phyloP scores from a whole-genome alignment of 2,329 filamentous ascomycete genomes.

The Aspergillus ochraceus region DNA sequence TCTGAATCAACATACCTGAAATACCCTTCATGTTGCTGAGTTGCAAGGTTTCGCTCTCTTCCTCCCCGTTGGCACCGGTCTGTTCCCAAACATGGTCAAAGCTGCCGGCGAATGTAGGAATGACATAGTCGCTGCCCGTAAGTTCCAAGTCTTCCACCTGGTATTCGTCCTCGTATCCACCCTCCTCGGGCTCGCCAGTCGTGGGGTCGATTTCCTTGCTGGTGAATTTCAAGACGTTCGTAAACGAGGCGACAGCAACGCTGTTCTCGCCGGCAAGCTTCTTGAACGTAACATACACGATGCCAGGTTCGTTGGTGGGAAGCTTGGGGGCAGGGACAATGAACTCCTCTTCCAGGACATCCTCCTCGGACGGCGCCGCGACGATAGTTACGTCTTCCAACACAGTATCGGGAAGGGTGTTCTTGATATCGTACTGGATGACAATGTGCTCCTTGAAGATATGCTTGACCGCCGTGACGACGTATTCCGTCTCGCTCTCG shows the following conservation, averaged over 20 bases:
- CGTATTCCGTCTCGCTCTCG: conserved; percentile 96
- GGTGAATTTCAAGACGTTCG: conserved; percentile 93
- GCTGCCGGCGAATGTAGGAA: conserved; percentile 90
- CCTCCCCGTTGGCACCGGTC: conserved; percentile 81
- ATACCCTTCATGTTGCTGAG: conserved; percentile 88
- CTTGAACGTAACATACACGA: conserved; percentile 93
- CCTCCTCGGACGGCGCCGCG: conserved; percentile 76
- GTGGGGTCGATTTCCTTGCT: conserved; percentile 97
- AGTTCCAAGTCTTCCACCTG: conserved; percentile 93
- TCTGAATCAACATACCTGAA: conserved; percentile 63
- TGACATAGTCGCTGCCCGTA: conserved; percentile 86
- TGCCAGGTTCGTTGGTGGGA: conserved; percentile 80
- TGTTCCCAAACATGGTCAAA: conserved; percentile 97
- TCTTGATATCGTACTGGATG: conserved; percentile 95
- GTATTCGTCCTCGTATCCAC: conserved; percentile 95
- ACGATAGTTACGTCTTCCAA: conserved; percentile 86
- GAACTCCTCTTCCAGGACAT: conserved; percentile 77
- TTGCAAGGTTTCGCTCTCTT: conserved; percentile 88
- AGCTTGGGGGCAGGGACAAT: conserved; percentile 87
- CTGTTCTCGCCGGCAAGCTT: conserved; percentile 73
- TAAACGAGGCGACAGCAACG: conserved; percentile 80
- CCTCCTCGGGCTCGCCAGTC: conserved; percentile 87
- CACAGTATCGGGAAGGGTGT: conserved; percentile 87
- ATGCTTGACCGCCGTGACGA: conserved; percentile 91
- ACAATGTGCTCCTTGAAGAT: conserved; percentile 97